phyloP scores from a whole-genome alignment of 2,329 filamentous ascomycete species.

The Ophiostoma sp. region DNA sequence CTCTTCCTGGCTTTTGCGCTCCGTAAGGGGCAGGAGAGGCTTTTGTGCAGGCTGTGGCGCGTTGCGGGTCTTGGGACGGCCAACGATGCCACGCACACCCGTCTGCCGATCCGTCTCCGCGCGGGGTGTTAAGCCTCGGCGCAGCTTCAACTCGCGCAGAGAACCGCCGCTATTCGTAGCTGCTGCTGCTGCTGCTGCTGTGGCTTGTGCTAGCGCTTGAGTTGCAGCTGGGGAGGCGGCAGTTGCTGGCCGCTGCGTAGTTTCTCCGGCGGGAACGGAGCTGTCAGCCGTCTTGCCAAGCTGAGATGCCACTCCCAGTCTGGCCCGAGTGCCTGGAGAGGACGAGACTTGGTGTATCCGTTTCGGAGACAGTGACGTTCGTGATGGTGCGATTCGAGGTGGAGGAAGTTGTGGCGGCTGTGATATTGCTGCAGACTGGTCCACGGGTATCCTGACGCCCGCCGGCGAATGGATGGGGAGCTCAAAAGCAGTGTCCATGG shows the following conservation, averaged over 20 bases:
- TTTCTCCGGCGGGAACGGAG: not conserved
- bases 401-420: not conserved
- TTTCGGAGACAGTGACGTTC: slow-evolving; percentile 17
- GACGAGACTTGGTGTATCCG: not conserved
- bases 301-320: not conserved
- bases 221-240: too few relatives aligned
- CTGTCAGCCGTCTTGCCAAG: not conserved
- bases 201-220: not conserved
- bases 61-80: slow-evolving; percentile 30
- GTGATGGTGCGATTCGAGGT: slow-evolving; percentile 1
- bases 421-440: slow-evolving; percentile 16
- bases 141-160: slow-evolving; percentile 23
- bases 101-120: slow-evolving; percentile 17
- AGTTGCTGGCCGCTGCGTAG: not conserved
- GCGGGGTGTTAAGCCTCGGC: slow-evolving; percentile 18
- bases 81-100: slow-evolving; percentile 23
- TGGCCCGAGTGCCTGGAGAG: not conserved
- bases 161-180: slow-evolving; percentile 17
- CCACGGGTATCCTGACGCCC: slow-evolving; percentile 17
- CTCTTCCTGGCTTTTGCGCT: slow-evolving; percentile 42
- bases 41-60: slow-evolving; percentile 31
- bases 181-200: not conserved
- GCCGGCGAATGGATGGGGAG: slow-evolving; percentile 26
- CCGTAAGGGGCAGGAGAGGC: slow-evolving; percentile 43
- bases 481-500: slow-evolving; percentile 29